phyloP scores from a whole-genome alignment of 1,284 basidiomycete species.

The Melanopsichium pennsylvanicum region DNA sequence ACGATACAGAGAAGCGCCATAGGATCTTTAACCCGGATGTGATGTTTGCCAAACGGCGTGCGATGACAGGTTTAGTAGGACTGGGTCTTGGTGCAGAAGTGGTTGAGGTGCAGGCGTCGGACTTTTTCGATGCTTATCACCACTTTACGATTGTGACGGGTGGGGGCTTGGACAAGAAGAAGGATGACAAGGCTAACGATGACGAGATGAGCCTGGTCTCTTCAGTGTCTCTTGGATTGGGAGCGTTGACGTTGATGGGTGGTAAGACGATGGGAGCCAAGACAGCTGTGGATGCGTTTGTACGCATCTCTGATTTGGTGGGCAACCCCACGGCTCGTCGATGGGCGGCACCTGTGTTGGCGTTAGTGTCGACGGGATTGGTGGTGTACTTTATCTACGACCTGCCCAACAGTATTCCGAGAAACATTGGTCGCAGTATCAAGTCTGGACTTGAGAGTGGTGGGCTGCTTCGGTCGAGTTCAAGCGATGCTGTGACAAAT shows the following conservation, averaged over 20 bases:
- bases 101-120: conserved; percentile 70
- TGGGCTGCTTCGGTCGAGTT: conserved; percentile 8
- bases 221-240: conserved; percentile 66
- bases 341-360: conserved; percentile 87
- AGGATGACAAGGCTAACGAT: conserved; percentile 70
- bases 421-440: conserved; percentile 70
- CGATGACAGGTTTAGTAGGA: conserved; percentile 54
- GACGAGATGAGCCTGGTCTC: conserved; percentile 44
- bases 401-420: conserved; percentile 88
- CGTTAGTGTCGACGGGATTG: conserved; percentile 76
- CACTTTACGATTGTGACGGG: conserved; percentile 54
- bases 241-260: conserved; percentile 86
- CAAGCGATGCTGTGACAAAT: conserved; percentile 1
- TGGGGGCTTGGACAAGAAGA: conserved; percentile 48
- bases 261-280: conserved; percentile 76
- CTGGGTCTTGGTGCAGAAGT: conserved; percentile 56
- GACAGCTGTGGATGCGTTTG: conserved; percentile 57
- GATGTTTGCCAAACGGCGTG: conserved; percentile 81
- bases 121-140: conserved; percentile 88
- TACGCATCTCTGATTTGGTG: conserved; percentile 71
- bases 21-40: conserved; percentile 92
- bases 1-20: conserved; percentile 44
- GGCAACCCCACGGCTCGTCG: conserved; percentile 82
- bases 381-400: conserved; percentile 86
- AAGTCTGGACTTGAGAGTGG: conserved; percentile 43